Conservation (phyloP, 73 alveolate species). For the Symbiodinium natans region DNA sequence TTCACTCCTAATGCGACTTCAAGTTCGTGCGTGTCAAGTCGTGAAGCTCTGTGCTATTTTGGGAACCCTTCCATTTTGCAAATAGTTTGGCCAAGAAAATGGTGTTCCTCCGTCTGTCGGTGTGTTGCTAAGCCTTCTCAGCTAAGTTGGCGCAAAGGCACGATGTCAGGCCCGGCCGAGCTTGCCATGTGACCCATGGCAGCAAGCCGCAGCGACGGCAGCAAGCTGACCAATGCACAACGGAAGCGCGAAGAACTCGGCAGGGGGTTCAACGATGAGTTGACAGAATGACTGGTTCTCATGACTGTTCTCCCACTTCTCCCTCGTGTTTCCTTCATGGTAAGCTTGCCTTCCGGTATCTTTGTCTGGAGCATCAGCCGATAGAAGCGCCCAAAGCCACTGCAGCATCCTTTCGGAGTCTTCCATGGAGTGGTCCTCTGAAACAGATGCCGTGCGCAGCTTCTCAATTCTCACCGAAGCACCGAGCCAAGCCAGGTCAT, state of each 20-base stretch:
- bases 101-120: no score
- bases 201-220: slow-evolving; percentile 9
- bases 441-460: not conserved
- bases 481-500: not conserved
- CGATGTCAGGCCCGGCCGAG: not conserved
- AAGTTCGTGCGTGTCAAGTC: no score
- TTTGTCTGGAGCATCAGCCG: slow-evolving; percentile 13
- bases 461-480: no score
- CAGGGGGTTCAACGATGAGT: not conserved
- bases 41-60: no score
- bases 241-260: not conserved
- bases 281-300: no score
- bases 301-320: no score
- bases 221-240: not conserved
- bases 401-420: slow-evolving; percentile 68
- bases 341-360: not conserved
- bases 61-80: no score
- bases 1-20: no score
- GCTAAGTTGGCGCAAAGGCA: not conserved
- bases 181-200: not conserved
- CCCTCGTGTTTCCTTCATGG: no score
- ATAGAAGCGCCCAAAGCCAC: slow-evolving; percentile 66
- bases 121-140: no score
- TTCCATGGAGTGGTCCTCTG: slow-evolving; percentile 35
- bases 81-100: no score